Evolutionary conservation across 352 stramenopile genomes (phyloP), one percentile per base, ranked within the genome.

Genomic region (Phytophthora quininea): DNA sequence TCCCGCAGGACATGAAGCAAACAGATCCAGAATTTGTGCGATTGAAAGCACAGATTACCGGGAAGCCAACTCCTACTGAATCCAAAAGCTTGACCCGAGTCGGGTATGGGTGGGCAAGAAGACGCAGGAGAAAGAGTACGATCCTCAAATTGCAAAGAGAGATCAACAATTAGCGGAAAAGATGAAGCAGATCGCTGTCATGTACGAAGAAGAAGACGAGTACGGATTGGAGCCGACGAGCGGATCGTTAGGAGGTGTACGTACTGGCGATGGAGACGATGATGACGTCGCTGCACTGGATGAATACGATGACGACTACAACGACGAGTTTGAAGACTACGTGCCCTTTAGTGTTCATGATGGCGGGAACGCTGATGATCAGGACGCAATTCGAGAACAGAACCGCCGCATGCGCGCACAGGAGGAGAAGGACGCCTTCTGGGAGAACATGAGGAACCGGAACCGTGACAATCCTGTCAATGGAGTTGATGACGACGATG

Each of bases 221-320:
- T 64, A 77, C 27, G 62, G 33, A 3, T n/a, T 32, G 15, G 8
- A 59, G 15, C 54, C 55, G 8, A 70, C 31, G 57, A 55, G 29
- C 5, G 58, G 58, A n/a, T 11, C 15, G 15, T 63, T 54, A 30
- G 31, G 19, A 32, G 33, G 15, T 29, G 12, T 59, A 15, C 33
- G 56, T 31, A 38, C 43, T 19, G 43, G 37, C 31, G 29, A 73
- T 43, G 73, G 76, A 56, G 62, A 56, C 2, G 29, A 74, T 43
- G 73, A 77, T 58, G 62, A 53, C 2, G 62, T 71, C 8, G 15
- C 62, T 8, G 69, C 68, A 24, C 43, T 84, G 10, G 77, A 90
- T 47, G 83, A 91, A 64, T 91, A 90, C 54, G 79, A 95, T 55
- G 88, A 94, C 64, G 88, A 95, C 57, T 95, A 93, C 73, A 93